A percentile compares a stretch with the other conserved stretches of the same genome.
Evolutionary conservation across 305 asterid species (phyloP).

Genomic region (Rubia tinctorum): DNA sequence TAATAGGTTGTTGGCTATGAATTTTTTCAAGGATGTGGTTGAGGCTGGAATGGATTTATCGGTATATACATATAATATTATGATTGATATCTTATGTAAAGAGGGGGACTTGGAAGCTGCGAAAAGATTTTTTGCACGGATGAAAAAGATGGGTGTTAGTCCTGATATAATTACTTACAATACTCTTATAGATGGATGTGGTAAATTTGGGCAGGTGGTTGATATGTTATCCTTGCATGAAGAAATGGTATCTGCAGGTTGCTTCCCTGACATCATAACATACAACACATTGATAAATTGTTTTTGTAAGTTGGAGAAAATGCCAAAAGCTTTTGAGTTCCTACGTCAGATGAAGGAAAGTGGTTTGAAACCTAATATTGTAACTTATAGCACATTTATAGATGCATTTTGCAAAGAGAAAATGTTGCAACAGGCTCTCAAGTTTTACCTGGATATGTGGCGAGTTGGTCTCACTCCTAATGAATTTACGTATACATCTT

Average conservation of each 20-base stretch:
- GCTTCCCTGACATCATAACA: slow-evolving; percentile 72
- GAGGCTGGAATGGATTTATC: slow-evolving; percentile 61
- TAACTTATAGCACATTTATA: slow-evolving; percentile 82
- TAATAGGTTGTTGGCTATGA: slow-evolving; percentile 39
- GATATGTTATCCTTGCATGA: slow-evolving; percentile 52
- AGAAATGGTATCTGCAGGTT: slow-evolving; percentile 68
- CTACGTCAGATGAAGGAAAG: slow-evolving; percentile 73
- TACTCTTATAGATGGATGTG: slow-evolving; percentile 74
- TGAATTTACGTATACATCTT: slow-evolving; percentile 77
- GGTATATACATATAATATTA: slow-evolving; percentile 64
- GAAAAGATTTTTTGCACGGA: slow-evolving; percentile 44
- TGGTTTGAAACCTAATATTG: slow-evolving; percentile 61
- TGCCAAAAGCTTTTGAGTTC: slow-evolving; percentile 59
- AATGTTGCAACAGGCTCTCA: slow-evolving; percentile 70
- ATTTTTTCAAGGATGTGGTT: slow-evolving; percentile 59
- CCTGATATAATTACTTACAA: slow-evolving; percentile 86
- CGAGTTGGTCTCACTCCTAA: slow-evolving; percentile 81
- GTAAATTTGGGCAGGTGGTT: slow-evolving; percentile 63
- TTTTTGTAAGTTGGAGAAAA: slow-evolving; percentile 63
- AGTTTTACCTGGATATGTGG: slow-evolving; percentile 82
- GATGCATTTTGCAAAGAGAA: slow-evolving; percentile 95
- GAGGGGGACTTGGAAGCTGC: slow-evolving; percentile 68
- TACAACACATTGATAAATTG: slow-evolving; percentile 85
- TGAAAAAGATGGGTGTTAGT: slow-evolving; percentile 56
- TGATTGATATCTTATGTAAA: slow-evolving; percentile 72